Evolutionary conservation across 768 basidiomycete species (phyloP).

Genomic region (Suillus subluteus): DNA sequence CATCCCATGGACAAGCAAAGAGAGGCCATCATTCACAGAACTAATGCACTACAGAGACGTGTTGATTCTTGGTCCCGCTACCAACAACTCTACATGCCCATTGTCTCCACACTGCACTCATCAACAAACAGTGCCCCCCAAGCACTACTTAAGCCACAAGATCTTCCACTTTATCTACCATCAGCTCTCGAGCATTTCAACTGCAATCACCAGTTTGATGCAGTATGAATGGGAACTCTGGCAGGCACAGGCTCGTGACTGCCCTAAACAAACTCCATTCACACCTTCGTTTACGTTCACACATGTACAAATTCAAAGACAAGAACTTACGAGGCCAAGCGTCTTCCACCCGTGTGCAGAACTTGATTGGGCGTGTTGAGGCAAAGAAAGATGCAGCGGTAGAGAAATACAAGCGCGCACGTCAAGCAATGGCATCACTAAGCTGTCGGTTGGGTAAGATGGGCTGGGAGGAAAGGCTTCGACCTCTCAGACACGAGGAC

Average conservation of each 20-base stretch:
- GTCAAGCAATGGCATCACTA: constrained; percentile 4
- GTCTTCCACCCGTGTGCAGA: constrained; percentile 10
- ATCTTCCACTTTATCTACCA: no score
- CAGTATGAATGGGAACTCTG: constrained; percentile 9
- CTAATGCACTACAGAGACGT: no score
- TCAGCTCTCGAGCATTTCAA: no score
- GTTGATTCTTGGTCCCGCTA: no score
- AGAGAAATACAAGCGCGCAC: constrained; percentile 13
- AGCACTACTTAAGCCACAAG: no score
- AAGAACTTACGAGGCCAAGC: constrained; percentile 18
- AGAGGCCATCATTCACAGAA: no score
- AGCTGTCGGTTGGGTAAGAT: not conserved
- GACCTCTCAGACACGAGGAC: not conserved
- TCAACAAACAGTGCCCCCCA: no score
- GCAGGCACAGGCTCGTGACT: constrained; percentile 20
- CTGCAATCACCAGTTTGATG: no score
- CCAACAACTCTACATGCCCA: no score
- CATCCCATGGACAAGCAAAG: no score
- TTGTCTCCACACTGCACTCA: no score
- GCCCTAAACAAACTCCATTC: constrained; percentile 9
- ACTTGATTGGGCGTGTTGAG: constrained; percentile 11
- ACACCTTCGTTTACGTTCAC: constrained; percentile 9
- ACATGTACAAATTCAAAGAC: constrained; percentile 20
- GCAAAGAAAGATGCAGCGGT: constrained; percentile 12
- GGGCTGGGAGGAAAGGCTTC: not conserved